A percentile compares a stretch with the other conserved stretches of the same genome.
These are phyloP conservation scores for Plasmodium falciparum DNA, from an alignment of 169 alveolate genomes.

Conservation along the genomic window DNA sequence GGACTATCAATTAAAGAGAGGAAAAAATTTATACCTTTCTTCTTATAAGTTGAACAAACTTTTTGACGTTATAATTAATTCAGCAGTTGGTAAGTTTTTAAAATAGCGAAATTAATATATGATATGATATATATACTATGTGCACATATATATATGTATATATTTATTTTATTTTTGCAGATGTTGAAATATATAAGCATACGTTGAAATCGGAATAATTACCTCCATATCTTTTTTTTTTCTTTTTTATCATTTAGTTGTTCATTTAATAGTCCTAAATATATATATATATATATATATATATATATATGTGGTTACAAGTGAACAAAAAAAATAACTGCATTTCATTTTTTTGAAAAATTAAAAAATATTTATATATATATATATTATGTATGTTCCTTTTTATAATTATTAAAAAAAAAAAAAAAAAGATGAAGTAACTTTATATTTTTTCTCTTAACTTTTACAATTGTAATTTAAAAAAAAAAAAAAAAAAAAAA, in stretches of 20 bases:
- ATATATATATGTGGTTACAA: too few species aligned
- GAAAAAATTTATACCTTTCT: conserved; percentile 52
- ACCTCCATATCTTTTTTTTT: too few species aligned
- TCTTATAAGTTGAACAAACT: conserved; percentile 31
- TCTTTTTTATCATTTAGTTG: too few species aligned
- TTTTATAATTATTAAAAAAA: not conserved
- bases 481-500: too few species aligned
- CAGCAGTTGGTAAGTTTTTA: conserved; percentile 53
- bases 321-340: too few species aligned
- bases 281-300: too few species aligned
- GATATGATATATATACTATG: not conserved
- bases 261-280: too few species aligned
- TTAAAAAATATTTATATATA: too few species aligned
- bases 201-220: conserved; percentile 35
- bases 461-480: not conserved
- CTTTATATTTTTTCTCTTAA: not conserved
- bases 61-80: conserved; percentile 43
- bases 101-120: not conserved
- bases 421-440: not conserved
- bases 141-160: not conserved
- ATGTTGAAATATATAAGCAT: conserved; percentile 65
- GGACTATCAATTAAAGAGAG: conserved; percentile 51
- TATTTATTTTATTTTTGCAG: conserved; percentile 13
- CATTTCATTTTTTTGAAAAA: too few species aligned
- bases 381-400: too few species aligned